These are phyloP conservation scores for Aspergillus bridgeri DNA, from an alignment of 495 filamentous ascomycete genomes.

Conservation along the genomic window DNA sequence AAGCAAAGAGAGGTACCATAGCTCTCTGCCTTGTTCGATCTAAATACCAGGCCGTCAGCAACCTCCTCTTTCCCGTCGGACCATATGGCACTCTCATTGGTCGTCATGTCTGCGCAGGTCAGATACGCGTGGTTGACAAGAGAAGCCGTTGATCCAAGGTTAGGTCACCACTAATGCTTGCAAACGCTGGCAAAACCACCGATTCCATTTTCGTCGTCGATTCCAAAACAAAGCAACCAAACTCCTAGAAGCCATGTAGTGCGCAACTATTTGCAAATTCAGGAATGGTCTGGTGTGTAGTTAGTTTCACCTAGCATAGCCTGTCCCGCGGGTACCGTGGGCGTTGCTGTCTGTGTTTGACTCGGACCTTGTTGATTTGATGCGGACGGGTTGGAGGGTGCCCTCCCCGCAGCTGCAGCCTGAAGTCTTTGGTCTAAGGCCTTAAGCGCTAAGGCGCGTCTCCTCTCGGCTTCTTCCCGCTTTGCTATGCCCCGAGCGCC, in stretches of 20 bases:
- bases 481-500: conserved; percentile 48
- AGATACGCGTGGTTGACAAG: too few relatives aligned
- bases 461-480: conserved; percentile 86
- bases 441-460: conserved; percentile 83
- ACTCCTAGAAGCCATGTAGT: conserved; percentile 12
- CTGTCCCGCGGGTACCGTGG: conserved; percentile 31
- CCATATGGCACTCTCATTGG: too few relatives aligned
- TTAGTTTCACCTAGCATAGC: conserved; percentile 64
- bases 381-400: conserved; percentile 27
- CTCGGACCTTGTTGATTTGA: conserved; percentile 44
- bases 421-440: conserved; percentile 89
- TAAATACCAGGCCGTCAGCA: too few relatives aligned
- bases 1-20: neutral
- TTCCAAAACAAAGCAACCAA: conserved; percentile 16
- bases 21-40: too few relatives aligned
- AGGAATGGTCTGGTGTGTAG: conserved; percentile 62
- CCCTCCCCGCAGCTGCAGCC: conserved; percentile 61
- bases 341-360: conserved; percentile 32
- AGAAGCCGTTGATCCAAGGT: neutral
- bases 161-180: too few relatives aligned
- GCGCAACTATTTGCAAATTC: conserved; percentile 11
- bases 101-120: too few relatives aligned
- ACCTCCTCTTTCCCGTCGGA: too few relatives aligned
- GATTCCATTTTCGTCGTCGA: neutral
- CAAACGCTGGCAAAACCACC: too few relatives aligned